Base-by-base conservation (phyloP, 2,329 filamentous ascomycete species). In the Fonsecaea monophora region DNA sequence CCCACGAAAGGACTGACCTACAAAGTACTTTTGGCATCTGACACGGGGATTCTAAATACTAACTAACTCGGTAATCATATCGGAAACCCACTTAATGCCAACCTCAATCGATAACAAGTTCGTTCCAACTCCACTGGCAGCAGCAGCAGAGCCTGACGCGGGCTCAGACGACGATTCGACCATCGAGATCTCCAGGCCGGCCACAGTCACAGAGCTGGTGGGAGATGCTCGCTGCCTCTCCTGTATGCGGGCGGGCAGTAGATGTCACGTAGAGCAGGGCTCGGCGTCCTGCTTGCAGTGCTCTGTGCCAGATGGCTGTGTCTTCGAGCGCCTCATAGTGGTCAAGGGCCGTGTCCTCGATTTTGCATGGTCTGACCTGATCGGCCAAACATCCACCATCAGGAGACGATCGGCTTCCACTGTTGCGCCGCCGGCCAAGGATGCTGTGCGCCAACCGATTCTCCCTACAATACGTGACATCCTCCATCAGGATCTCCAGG, bases 301-400 rank as follows among this genome's bases (percentile, higher is more conserved):
- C 45, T 50, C 45, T 15, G 45, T 50, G 21, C 18, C 18, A 10
- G 45, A 50, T 13, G 45, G 12, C 45, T 50, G 45, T 30, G 5
- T 50, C 45, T 50, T 50, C 30, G 45, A 50, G 45, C 45, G 45
- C 21, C 45, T 50, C 45, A 50, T 50, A 10, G 18, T 50, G 45
- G 10, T 12, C 18, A 5, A 25, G 45, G 21, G 45, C 18, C 45
- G 18, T 3, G 8, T 50, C 3, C 15, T 12, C 2, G 45, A 50
- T 18, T 50, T 50, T 50, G 21, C 21, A 25, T 50, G 45, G 45
- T 50, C 45, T 25, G 45, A 50, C 25, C 45, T 50, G 45, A 30
- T 50, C 21, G 45, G 45, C 3, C 18, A 50, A 50, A 50, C 18
- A 50, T 30, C 18, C 21, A 50, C 45, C 45, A 50, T 30, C 45